Evolutionary conservation across 2,329 filamentous ascomycete genomes (phyloP), one percentile per base, ranked within the genome.

Genomic region (Fulvia fulva): DNA sequence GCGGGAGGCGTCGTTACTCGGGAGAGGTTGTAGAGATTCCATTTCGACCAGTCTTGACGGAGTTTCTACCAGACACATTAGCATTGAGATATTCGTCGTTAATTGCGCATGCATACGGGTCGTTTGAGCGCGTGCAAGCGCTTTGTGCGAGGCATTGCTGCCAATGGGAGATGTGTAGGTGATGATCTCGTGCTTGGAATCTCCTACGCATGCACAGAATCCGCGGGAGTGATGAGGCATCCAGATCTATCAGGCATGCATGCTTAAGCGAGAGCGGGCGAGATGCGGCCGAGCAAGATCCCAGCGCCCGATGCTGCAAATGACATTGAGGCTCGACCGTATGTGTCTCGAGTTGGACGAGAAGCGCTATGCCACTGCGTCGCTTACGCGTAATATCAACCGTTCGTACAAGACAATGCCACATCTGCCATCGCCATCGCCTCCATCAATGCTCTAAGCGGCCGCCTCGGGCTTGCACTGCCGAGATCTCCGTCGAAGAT

Each of bases 41-140:
- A 91, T 80, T 96, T 96, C 81, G 91, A 96, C 94, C 93, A 97
- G 80, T 91, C 91, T 80, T 94, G 90, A 70, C 93, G 88, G 75
- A 96, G 75, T 89, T 91, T 95, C 92, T 97, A 73, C 57, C 52
- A 60, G 25, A 50, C 34, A 25, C 47, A 53, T 53, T 37, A 64
- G 59, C 47, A 21, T 23, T 53, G 28, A n/a, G n/a, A 52, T 26
- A 12, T 19, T 11, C 44, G n/a, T 25, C 3, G 16, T 32, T 41
- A 34, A 23, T 25, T 28, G 30, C 0, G 19, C 23, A 41, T 41
- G 46, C 54, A 34, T 59, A 66, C 64, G 34, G 68, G 64, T 37
- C 63, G 80, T 73, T 81, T 85, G 59, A 91, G 80, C 70, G 81
- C 83, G 76, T 89, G 86, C 68, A 66, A 57, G 54, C 61, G 61